Evolutionary conservation across 2,329 filamentous ascomycete genomes (phyloP).

Genomic region (Hypoxylon sp.): DNA sequence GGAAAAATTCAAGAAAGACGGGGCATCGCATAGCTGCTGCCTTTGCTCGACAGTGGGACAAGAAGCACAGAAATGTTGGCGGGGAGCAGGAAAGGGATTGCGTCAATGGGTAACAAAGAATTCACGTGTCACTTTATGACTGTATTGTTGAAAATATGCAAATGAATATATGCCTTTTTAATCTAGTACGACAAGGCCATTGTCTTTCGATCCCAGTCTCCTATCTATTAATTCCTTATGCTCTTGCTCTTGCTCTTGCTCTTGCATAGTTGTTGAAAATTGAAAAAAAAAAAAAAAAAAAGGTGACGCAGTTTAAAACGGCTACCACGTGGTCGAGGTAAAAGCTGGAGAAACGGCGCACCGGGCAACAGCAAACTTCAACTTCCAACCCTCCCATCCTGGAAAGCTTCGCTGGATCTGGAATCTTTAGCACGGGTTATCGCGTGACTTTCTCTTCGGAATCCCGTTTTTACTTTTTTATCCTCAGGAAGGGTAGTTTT

Average conservation of each 20-base stretch:
- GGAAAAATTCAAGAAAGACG: conserved; percentile 1
- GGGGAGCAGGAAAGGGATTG: conserved; percentile 18
- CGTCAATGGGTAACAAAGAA: conserved; percentile 24
- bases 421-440: conserved; percentile 21
- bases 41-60: conserved; percentile 33
- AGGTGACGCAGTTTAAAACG: conserved; percentile 24
- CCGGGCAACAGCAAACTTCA: conserved; percentile 1
- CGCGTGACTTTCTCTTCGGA: conserved; percentile 24
- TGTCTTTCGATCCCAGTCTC: too few species aligned
- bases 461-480: background rate
- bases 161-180: conserved; percentile 30
- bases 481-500: conserved; percentile 30
- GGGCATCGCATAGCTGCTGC: conserved; percentile 22
- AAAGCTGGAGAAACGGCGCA: conserved; percentile 8
- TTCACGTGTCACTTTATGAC: conserved; percentile 33
- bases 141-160: conserved; percentile 26
- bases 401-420: conserved; percentile 1
- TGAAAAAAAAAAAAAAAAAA: too few species aligned
- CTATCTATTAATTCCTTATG: conserved; percentile 2
- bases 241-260: too few species aligned
- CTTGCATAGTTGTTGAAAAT: too few species aligned
- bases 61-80: conserved; percentile 26
- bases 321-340: conserved; percentile 20
- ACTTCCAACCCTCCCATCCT: conserved; percentile 11
- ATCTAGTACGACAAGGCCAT: conserved; percentile 37